Conservation (phyloP, 2,329 filamentous ascomycete genomes). For the Aspergillus pseudoglaucus region DNA sequence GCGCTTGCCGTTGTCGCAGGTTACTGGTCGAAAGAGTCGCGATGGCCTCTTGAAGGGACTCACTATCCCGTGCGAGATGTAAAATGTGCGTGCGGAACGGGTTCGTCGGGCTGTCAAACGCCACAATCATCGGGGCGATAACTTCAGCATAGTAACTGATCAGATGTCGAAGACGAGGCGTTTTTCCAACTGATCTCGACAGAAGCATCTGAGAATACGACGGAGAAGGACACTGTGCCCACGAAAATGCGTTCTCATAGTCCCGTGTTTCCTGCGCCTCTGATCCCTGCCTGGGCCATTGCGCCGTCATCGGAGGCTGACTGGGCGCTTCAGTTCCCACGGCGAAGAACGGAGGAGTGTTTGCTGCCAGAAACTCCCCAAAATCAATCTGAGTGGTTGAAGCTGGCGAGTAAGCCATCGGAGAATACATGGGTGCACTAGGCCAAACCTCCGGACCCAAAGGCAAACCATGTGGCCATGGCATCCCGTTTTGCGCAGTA, state of each 20-base stretch:
- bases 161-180: slow-evolving; percentile 76
- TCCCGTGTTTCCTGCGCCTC: neutral
- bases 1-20: slow-evolving; percentile 67
- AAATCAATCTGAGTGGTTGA: neutral
- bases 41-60: slow-evolving; percentile 85
- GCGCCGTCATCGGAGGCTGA: neutral
- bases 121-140: slow-evolving; percentile 85
- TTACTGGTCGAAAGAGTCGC: slow-evolving; percentile 86
- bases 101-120: slow-evolving; percentile 78
- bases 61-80: slow-evolving; percentile 67
- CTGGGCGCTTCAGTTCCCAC: neutral
- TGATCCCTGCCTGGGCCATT: neutral
- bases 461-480: slow-evolving; percentile 17
- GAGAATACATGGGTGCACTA: neutral
- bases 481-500: slow-evolving; percentile 6
- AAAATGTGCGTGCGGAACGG: slow-evolving; percentile 81
- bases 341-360: neutral
- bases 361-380: neutral
- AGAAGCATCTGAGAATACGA: slow-evolving; percentile 32
- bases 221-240: slow-evolving; percentile 19
- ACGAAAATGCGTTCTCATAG: slow-evolving; percentile 6
- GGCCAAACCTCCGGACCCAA: slow-evolving; percentile 16
- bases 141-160: slow-evolving; percentile 91
- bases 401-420: neutral
- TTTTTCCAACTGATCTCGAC: slow-evolving; percentile 50